phyloP scores from a whole-genome alignment of 1,284 basidiomycete genomes.

The Microbotryomycetes sp. region DNA sequence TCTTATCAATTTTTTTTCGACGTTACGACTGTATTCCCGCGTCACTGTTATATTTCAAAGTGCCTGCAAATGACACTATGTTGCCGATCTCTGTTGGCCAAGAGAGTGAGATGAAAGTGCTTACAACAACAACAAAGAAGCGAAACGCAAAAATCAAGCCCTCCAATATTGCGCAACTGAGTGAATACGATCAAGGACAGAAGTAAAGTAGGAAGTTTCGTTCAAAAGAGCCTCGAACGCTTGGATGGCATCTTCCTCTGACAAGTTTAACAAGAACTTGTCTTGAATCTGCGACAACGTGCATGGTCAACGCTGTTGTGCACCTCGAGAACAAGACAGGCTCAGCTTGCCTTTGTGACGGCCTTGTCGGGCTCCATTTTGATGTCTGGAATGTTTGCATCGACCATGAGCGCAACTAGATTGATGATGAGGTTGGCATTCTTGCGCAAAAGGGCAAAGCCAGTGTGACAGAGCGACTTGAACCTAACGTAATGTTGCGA shows the following conservation, averaged over 20 bases:
- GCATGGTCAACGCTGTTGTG: neutral
- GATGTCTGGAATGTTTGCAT: slow-evolving; percentile 97
- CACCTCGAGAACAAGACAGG: neutral
- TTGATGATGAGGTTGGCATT: slow-evolving; percentile 97
- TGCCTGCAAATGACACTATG: no score
- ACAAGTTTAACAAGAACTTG: slow-evolving; percentile 88
- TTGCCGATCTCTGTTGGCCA: no score
- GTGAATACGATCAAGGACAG: slow-evolving; percentile 85
- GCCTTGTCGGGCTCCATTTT: slow-evolving; percentile 61
- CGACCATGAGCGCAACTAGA: slow-evolving; percentile 92
- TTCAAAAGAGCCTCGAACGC: slow-evolving; percentile 90
- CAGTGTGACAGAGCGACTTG: slow-evolving; percentile 92
- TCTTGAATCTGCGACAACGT: slow-evolving; percentile 69
- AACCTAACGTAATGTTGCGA: slow-evolving; percentile 89
- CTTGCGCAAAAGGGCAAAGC: slow-evolving; percentile 90
- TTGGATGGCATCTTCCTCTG: slow-evolving; percentile 93
- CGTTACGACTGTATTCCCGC: no score
- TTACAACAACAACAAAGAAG: no score
- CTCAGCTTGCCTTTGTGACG: slow-evolving; percentile 47
- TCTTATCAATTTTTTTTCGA: neutral
- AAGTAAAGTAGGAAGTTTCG: slow-evolving; percentile 89
- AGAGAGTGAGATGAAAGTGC: no score
- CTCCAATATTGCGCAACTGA: slow-evolving; percentile 35
- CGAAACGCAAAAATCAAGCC: no score
- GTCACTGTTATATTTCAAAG: no score